These are phyloP conservation scores for Lachnellula arida DNA, from an alignment of 2,329 filamentous ascomycete genomes.

Conservation along the genomic window DNA sequence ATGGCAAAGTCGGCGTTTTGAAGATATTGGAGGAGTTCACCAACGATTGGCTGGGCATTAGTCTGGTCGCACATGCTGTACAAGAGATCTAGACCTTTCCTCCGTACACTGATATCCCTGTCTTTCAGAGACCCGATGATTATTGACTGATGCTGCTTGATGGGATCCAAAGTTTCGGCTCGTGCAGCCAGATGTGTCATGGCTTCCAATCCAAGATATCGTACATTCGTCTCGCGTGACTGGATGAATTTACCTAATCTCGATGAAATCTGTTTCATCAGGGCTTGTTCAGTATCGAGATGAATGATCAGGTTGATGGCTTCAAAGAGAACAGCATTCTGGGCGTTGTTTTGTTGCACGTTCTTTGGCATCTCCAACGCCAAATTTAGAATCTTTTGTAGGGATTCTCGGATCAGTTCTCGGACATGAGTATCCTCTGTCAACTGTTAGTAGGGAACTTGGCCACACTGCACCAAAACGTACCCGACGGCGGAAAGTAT, in stretches of 20 bases:
- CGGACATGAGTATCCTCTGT: constrained; percentile 87
- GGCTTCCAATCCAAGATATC: constrained; percentile 91
- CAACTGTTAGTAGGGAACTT: constrained; percentile 8
- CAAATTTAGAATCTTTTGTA: constrained; percentile 85
- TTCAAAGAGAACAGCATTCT: constrained; percentile 96
- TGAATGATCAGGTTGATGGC: constrained; percentile 98
- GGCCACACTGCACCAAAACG: constrained; percentile 24
- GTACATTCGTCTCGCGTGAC: constrained; percentile 93
- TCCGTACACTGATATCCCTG: constrained; percentile 91
- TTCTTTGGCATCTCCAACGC: constrained; percentile 96
- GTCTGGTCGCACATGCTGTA: constrained; percentile 99
- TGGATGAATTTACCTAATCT: constrained; percentile 93
- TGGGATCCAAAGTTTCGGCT: constrained; percentile 89
- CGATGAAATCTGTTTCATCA: constrained; percentile 94
- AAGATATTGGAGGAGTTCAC: constrained; percentile 87
- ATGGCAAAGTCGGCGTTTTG: constrained; percentile 98
- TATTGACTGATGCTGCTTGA: constrained; percentile 96
- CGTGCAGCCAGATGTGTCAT: constrained; percentile 97
- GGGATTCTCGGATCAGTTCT: constrained; percentile 83
- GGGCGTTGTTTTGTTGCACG: constrained; percentile 98
- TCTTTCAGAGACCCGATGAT: constrained; percentile 93
- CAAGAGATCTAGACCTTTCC: constrained; percentile 90
- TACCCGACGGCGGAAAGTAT: constrained; percentile 92
- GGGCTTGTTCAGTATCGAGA: constrained; percentile 84
- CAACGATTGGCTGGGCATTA: constrained; percentile 92